phyloP scores from a whole-genome alignment of 805 yeast genomes.

The Candida pseudoglaebosa region DNA sequence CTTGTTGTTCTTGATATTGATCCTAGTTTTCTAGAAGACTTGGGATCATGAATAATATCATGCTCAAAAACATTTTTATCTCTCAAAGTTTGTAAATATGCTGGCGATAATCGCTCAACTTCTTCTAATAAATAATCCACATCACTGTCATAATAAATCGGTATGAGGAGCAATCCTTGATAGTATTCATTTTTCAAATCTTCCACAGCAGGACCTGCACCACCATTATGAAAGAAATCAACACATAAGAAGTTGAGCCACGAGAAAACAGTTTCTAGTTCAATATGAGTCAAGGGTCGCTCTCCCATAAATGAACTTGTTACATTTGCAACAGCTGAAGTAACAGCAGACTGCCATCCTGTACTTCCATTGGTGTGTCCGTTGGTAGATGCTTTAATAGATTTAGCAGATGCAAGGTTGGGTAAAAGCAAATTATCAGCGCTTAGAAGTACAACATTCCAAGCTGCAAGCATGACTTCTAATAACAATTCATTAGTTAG shows the following conservation, averaged over 20 bases:
- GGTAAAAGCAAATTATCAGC: slow-evolving; percentile 78
- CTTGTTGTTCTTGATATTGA: slow-evolving; percentile 34
- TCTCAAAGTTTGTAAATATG: slow-evolving; percentile 46
- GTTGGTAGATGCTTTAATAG: slow-evolving; percentile 22
- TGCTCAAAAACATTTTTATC: slow-evolving; percentile 44
- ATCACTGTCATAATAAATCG: slow-evolving; percentile 59
- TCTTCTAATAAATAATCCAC: slow-evolving; percentile 48
- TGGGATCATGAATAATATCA: slow-evolving; percentile 1
- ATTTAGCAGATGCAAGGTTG: slow-evolving; percentile 48
- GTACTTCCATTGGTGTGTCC: slow-evolving; percentile 13
- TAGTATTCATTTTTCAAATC: slow-evolving; percentile 59
- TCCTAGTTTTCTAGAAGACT: slow-evolving; percentile 1
- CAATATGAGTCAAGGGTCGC: slow-evolving; percentile 52
- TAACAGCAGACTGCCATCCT: slow-evolving; percentile 43
- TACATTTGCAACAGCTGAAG: slow-evolving; percentile 49
- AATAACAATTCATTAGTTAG: slow-evolving; percentile 53
- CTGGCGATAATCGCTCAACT: slow-evolving; percentile 55
- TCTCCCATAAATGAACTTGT: slow-evolving; percentile 42
- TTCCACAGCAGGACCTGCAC: slow-evolving; percentile 73
- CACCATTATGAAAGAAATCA: slow-evolving; percentile 76
- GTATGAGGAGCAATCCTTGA: slow-evolving; percentile 59
- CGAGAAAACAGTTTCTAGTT: slow-evolving; percentile 61
- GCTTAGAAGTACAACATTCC: slow-evolving; percentile 67
- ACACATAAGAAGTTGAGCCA: slow-evolving; percentile 67
- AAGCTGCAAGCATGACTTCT: slow-evolving; percentile 70